phyloP scores from a whole-genome alignment of 768 basidiomycete genomes.

The Russula sp. region DNA sequence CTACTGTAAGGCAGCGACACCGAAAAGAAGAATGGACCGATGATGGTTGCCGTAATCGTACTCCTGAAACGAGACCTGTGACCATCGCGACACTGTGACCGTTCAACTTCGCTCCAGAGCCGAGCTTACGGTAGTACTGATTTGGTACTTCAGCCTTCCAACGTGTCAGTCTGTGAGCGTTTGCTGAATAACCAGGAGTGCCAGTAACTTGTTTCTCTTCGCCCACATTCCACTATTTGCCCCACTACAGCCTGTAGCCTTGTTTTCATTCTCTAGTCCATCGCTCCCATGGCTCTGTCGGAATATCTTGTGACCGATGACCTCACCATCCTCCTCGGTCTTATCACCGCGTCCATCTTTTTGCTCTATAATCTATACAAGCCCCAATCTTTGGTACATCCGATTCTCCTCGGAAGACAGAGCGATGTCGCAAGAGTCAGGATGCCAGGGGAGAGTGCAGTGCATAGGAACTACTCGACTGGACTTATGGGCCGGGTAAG shows the following conservation, averaged over 20 bases:
- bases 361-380: conserved; percentile 73
- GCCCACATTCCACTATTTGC: neutral
- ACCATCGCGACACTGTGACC: too few relatives aligned
- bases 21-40: too few relatives aligned
- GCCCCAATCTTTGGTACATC: conserved; percentile 83
- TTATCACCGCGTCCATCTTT: conserved; percentile 71
- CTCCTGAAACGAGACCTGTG: too few relatives aligned
- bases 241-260: neutral
- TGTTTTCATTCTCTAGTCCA: neutral
- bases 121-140: neutral
- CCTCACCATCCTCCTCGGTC: conserved; percentile 67
- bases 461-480: conserved; percentile 88
- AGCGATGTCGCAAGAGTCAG: conserved; percentile 82
- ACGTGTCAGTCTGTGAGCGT: too few relatives aligned
- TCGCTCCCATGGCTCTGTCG: conserved; percentile 35
- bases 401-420: conserved; percentile 88
- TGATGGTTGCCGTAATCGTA: too few relatives aligned
- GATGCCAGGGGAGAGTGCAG: conserved; percentile 74
- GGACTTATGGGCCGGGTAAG: conserved; percentile 72
- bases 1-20: too few relatives aligned
- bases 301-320: conserved; percentile 72
- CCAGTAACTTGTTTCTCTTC: neutral
- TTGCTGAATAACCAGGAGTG: neutral
- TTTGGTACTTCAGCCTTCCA: too few relatives aligned
- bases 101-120: neutral